These are phyloP conservation scores for Boletus semigastroideus DNA, from an alignment of 1,284 basidiomycete genomes.

Conservation along the genomic window DNA sequence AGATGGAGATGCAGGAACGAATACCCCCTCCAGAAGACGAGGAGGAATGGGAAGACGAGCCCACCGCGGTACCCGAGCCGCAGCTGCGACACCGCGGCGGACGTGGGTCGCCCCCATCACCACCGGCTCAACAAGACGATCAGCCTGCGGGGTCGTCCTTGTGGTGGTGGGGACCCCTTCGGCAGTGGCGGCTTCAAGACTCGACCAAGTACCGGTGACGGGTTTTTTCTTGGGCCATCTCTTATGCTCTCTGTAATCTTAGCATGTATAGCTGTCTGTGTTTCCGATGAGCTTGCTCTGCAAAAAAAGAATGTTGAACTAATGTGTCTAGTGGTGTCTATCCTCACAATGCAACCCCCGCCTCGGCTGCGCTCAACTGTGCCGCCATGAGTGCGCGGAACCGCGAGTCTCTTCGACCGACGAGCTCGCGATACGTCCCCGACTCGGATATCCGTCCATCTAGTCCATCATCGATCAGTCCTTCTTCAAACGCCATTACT, in stretches of 20 bases:
- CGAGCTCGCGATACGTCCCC: conserved; percentile 80
- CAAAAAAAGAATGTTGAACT: neutral
- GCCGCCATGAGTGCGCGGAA: conserved; percentile 87
- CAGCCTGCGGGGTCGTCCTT: conserved; percentile 39
- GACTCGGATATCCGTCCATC: conserved; percentile 82
- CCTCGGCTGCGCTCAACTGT: conserved; percentile 62
- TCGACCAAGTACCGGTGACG: conserved; percentile 62
- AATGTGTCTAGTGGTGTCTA: conserved; percentile 13
- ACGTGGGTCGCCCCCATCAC: neutral
- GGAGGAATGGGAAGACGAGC: conserved; percentile 16
- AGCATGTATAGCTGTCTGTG: conserved; percentile 6
- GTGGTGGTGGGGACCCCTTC: conserved; percentile 79
- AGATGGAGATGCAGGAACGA: conserved; percentile 15
- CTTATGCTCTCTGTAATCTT: conserved; percentile 6
- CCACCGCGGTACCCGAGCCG: neutral
- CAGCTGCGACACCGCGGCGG: conserved; percentile 15
- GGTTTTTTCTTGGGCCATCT: neutral
- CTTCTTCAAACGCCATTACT: neutral
- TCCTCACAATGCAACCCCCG: conserved; percentile 10
- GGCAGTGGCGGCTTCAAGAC: conserved; percentile 71
- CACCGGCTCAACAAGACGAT: conserved; percentile 10
- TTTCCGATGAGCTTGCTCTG: conserved; percentile 20
- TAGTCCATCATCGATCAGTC: conserved; percentile 21
- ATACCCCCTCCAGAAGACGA: conserved; percentile 12
- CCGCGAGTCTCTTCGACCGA: conserved; percentile 64